Evolutionary conservation across 1,139 yeast species (phyloP).

Genomic region (Yamadazyma siamensis): DNA sequence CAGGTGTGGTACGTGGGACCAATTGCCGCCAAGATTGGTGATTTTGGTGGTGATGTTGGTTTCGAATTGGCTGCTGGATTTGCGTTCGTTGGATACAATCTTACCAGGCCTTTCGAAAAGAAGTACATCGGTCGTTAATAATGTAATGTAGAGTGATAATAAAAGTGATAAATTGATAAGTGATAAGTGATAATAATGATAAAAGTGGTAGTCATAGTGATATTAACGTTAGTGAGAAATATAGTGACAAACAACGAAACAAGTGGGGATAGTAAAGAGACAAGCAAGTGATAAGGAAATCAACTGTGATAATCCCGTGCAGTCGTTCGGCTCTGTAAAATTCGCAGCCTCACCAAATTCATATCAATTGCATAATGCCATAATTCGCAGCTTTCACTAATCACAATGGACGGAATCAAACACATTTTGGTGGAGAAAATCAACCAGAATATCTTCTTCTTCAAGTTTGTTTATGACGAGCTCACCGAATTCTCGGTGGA

Average conservation of each 20-base stretch:
- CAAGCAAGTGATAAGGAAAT: too few relatives aligned
- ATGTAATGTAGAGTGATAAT: constrained; percentile 1
- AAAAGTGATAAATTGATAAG: neutral
- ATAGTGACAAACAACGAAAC: too few relatives aligned
- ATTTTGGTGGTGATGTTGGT: constrained; percentile 80
- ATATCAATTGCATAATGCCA: too few relatives aligned
- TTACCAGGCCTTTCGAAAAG: constrained; percentile 65
- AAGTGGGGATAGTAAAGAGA: too few relatives aligned
- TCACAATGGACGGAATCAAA: constrained; percentile 5
- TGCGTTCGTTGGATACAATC: constrained; percentile 61
- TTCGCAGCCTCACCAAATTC: too few relatives aligned
- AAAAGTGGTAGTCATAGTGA: too few relatives aligned
- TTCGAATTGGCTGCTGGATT: constrained; percentile 75
- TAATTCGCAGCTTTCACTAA: too few relatives aligned
- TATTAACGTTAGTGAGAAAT: too few relatives aligned
- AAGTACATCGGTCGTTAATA: constrained; percentile 54
- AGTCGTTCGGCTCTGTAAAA: too few relatives aligned
- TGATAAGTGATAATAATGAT: too few relatives aligned
- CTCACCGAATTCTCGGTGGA: constrained; percentile 7
- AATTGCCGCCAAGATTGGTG: constrained; percentile 60
- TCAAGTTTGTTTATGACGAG: constrained; percentile 1
- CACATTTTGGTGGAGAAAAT: constrained; percentile 6
- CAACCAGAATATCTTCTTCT: constrained; percentile 5
- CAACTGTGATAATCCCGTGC: too few relatives aligned
- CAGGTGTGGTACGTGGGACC: constrained; percentile 83